phyloP scores from a whole-genome alignment of 148 eudicot genomes.

The Polygonum aviculare region DNA sequence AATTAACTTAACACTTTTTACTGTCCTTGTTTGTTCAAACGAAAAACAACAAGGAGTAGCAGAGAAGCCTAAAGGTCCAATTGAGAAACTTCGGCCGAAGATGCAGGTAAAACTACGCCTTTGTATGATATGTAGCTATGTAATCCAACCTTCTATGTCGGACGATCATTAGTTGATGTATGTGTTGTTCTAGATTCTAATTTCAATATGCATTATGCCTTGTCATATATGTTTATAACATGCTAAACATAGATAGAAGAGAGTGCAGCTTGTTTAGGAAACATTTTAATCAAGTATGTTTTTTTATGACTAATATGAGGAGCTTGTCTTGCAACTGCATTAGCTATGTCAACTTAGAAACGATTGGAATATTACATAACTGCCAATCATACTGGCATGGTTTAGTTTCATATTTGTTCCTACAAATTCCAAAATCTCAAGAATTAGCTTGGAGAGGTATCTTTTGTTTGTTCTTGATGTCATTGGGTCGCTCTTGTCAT shows the following conservation, averaged over 20 bases:
- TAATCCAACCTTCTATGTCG: neutral
- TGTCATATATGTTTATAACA: too few species aligned
- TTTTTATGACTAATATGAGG: neutral
- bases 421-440: neutral
- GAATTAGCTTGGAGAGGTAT: neutral
- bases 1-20: neutral
- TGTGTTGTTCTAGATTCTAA: slow-evolving; percentile 16
- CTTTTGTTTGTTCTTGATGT: neutral
- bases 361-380: neutral
- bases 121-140: neutral
- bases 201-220: too few species aligned
- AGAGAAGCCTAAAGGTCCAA: slow-evolving; percentile 66
- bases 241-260: too few species aligned
- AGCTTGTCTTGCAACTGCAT: neutral
- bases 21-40: neutral
- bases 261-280: too few species aligned
- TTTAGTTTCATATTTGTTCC: neutral
- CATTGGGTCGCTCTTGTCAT: neutral
- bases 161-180: neutral
- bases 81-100: slow-evolving; percentile 85
- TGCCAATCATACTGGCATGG: neutral
- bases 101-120: slow-evolving; percentile 37
- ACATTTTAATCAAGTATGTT: neutral
- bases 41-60: slow-evolving; percentile 41
- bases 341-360: neutral